A percentile compares a stretch with the other conserved stretches of the same genome.
Evolutionary conservation across 768 basidiomycete species (phyloP).

Genomic region (Cystoderma amianthinum): DNA sequence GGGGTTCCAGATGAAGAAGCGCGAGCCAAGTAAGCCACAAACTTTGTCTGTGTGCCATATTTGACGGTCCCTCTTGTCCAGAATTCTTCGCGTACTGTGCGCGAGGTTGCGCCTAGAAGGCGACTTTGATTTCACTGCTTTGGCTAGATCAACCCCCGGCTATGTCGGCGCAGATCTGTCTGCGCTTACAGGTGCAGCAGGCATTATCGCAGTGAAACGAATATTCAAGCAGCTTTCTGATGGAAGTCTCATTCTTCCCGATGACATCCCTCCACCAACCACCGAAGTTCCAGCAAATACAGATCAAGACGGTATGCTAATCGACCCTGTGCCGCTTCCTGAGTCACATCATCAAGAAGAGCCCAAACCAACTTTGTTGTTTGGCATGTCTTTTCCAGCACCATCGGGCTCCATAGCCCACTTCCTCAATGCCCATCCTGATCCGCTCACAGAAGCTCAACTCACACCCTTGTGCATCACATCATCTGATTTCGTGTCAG

Average conservation of each 20-base stretch:
- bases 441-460: slow-evolving; percentile 69
- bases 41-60: neutral
- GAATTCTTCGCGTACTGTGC: slow-evolving; percentile 84
- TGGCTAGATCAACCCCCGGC: slow-evolving; percentile 93
- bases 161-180: slow-evolving; percentile 95
- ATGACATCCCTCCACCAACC: slow-evolving; percentile 13
- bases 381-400: slow-evolving; percentile 33
- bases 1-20: slow-evolving; percentile 92
- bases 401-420: slow-evolving; percentile 67
- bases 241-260: slow-evolving; percentile 51
- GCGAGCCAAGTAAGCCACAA: slow-evolving; percentile 67
- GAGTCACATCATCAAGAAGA: slow-evolving; percentile 6
- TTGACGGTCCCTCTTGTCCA: slow-evolving; percentile 18
- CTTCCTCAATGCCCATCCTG: slow-evolving; percentile 85
- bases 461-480: slow-evolving; percentile 81
- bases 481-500: slow-evolving; percentile 69
- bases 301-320: slow-evolving; percentile 35
- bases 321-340: slow-evolving; percentile 23
- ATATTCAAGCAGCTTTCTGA: slow-evolving; percentile 82
- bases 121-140: slow-evolving; percentile 76
- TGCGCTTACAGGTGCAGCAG: slow-evolving; percentile 87
- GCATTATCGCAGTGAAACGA: slow-evolving; percentile 92
- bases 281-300: slow-evolving; percentile 5
- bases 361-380: slow-evolving; percentile 13
- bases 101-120: slow-evolving; percentile 80